These are phyloP conservation scores for Pugionium cornutum DNA, from an alignment of 345 rosid species.

Conservation along the genomic window DNA sequence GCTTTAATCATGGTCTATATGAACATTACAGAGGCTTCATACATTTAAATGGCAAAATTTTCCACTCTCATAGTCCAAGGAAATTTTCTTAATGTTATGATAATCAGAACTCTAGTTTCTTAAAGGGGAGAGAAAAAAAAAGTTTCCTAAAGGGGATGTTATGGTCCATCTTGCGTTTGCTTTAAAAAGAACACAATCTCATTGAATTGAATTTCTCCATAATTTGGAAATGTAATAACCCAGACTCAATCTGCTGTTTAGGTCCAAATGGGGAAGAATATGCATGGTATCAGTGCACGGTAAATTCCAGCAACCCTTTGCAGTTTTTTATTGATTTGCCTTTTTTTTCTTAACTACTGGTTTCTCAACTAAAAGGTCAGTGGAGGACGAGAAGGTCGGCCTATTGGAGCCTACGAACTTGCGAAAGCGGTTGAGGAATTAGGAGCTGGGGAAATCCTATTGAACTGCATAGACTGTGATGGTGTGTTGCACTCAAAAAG, in stretches of 20 bases:
- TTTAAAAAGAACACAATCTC: neutral
- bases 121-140: no score
- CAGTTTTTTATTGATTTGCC: neutral
- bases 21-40: conserved; percentile 4
- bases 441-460: conserved; percentile 94
- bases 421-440: conserved; percentile 92
- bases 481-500: conserved; percentile 45
- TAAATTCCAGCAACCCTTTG: conserved; percentile 42
- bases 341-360: conserved; percentile 19
- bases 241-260: conserved; percentile 30
- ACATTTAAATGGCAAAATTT: neutral
- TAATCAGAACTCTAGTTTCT: conserved; percentile 1
- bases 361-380: conserved; percentile 57
- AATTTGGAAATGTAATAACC: conserved; percentile 17
- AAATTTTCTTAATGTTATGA: neutral
- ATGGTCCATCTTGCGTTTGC: neutral
- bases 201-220: conserved; percentile 6
- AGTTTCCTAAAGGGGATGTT: neutral
- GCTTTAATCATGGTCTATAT: neutral
- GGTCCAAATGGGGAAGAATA: conserved; percentile 93
- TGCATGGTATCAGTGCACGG: conserved; percentile 99
- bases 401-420: conserved; percentile 96
- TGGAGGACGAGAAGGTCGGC: conserved; percentile 98
- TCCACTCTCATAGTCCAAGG: conserved; percentile 6
- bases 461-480: conserved; percentile 97